Base-by-base conservation (phyloP, 2,329 filamentous ascomycete genomes). In the Ophiognomonia clavigignenti-juglandacearum region DNA sequence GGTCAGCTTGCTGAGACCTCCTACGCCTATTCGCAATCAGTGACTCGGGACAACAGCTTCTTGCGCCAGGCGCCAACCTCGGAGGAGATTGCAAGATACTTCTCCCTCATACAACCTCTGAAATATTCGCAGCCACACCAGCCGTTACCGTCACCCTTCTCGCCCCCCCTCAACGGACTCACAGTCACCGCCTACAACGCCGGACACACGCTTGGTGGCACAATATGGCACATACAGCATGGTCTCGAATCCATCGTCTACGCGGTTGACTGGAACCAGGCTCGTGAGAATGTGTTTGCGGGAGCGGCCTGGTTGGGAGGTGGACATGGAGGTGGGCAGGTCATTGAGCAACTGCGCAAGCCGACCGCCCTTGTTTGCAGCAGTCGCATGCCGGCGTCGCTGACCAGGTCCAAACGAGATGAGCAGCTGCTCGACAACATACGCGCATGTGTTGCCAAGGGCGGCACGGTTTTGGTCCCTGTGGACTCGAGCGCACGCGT, bases 201-300 rank as follows among this genome's bases (percentile, higher is more conserved):
- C 7, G 93, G 93, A 54, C 92, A 96, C 63, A 96, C 92, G 0
- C 78, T 97, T 0, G 93, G 93, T 64, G 93, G 93, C 47, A 97
- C 93, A 20, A 96, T 98, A 71, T 98, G 93, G 93, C 92, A 97
- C 60, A 91, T 98, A 54, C 92, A 97, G 60, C 90, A 97, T 70
- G 90, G 91, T 0, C 78, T 96, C 61, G 93, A 98, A 64, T 96
- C 91, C 1, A 92, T 98, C 35, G 91, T 98, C 1, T 97, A 98
- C 59, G 92, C 93, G 1, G 88, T 96, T 16, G 92, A 97, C 61
- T 98, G 93, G 93, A 96, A 96, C 58, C 91, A 96, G 67, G 89
- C 87, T n/a, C 82, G 89, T 56, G 93, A 98, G 64, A 95, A 96
- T 67, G 90, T 97, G 14, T 83, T 96, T 50, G 84, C 92, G 0